These are phyloP conservation scores for Alisma plantagoaquatica DNA, from an alignment of 106 monocot species.

Conservation along the genomic window DNA sequence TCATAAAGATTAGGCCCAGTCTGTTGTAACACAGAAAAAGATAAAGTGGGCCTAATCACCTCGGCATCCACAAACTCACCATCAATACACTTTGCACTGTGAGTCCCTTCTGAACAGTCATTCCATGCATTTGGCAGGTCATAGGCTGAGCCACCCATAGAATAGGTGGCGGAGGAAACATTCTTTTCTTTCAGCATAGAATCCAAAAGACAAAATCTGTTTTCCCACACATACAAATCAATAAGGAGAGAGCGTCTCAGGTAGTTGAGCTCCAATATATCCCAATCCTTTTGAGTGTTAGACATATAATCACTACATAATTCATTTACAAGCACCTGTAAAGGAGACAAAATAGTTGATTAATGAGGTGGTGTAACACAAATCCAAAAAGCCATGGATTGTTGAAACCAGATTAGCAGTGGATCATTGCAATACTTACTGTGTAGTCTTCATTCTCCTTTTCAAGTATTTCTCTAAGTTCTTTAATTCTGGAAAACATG, in stretches of 20 bases:
- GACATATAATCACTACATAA: too few species aligned
- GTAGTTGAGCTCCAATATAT: constrained; percentile 66
- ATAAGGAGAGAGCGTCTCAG: constrained; percentile 51
- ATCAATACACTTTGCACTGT: background rate
- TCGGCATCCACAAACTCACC: background rate
- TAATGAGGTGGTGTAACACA: too few species aligned
- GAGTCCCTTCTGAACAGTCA: too few species aligned
- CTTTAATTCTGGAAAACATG: constrained; percentile 30
- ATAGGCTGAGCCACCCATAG: too few species aligned
- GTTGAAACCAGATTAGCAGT: constrained; percentile 4
- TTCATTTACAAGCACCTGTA: too few species aligned
- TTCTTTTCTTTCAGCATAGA: constrained; percentile 35
- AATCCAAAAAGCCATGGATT: constrained; percentile 1
- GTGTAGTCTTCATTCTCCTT: constrained; percentile 51
- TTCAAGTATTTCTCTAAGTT: constrained; percentile 43
- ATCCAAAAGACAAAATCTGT: constrained; percentile 37
- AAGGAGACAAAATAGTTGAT: too few species aligned
- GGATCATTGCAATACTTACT: constrained; percentile 43
- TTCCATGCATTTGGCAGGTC: too few species aligned
- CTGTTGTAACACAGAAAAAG: constrained; percentile 12
- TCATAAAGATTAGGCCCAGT: constrained; percentile 46
- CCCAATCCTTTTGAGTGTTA: constrained; percentile 12
- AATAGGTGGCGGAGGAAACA: constrained; percentile 19
- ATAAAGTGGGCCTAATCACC: too few species aligned
- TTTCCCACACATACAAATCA: constrained; percentile 72